Evolutionary conservation across 2,329 filamentous ascomycete species (phyloP).

Genomic region (Zymoseptoria brevis): DNA sequence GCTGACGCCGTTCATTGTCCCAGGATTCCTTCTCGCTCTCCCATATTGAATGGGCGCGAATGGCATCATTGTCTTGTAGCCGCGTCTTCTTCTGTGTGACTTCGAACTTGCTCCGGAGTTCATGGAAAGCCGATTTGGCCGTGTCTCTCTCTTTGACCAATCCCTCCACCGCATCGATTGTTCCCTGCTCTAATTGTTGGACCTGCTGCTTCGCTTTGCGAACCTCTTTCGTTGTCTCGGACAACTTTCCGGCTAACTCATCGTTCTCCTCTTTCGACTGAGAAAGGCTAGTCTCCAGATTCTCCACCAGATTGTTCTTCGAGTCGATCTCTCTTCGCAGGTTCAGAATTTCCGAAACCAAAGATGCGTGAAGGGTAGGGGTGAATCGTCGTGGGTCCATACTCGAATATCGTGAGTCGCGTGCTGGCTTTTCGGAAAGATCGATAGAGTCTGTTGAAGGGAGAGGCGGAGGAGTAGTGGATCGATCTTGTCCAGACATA

Average conservation of each 20-base stretch:
- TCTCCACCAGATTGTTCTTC: conserved; percentile 79
- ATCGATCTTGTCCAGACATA: conserved; percentile 55
- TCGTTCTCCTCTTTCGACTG: conserved; percentile 67
- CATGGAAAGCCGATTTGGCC: conserved; percentile 61
- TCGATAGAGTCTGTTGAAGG: conserved; percentile 37
- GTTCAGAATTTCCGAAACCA: conserved; percentile 88
- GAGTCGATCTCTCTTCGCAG: conserved; percentile 84
- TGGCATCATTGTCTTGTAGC: conserved; percentile 72
- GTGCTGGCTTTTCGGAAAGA: conserved; percentile 24
- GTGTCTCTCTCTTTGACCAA: conserved; percentile 80
- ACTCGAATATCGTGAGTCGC: conserved; percentile 53
- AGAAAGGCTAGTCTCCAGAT: conserved; percentile 68
- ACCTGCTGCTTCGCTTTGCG: conserved; percentile 78
- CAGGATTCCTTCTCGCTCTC: conserved; percentile 74
- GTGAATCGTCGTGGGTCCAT: conserved; percentile 90
- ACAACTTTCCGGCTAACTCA: conserved; percentile 53
- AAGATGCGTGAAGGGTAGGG: conserved; percentile 83
- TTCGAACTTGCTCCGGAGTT: conserved; percentile 72
- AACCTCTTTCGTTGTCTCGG: conserved; percentile 63
- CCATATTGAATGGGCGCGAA: conserved; percentile 72
- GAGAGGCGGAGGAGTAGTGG: conserved; percentile 53
- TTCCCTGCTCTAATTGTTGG: conserved; percentile 77
- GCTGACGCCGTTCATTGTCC: conserved; percentile 72
- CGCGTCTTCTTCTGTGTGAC: conserved; percentile 67
- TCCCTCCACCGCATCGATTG: conserved; percentile 75